phyloP scores from a whole-genome alignment of 352 stramenopile species.

The Achlya hypogyna region DNA sequence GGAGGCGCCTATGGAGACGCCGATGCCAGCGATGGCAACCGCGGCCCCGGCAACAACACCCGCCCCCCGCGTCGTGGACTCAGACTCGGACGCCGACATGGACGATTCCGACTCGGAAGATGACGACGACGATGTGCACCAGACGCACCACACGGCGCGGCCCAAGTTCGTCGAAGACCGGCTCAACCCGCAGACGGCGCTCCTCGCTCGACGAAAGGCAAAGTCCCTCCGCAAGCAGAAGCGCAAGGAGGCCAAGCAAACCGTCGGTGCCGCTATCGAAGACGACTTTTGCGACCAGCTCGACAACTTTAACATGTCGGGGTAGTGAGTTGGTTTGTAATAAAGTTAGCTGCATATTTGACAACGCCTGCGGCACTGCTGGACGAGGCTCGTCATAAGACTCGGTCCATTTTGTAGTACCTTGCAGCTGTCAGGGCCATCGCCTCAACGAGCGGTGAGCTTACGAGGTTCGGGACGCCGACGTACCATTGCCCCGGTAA shows the following conservation, averaged over 20 bases:
- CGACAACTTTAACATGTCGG: slow-evolving; percentile 24
- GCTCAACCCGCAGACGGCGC: slow-evolving; percentile 46
- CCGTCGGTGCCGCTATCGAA: slow-evolving; percentile 44
- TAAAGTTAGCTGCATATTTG: too few species aligned
- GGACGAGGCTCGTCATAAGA: too few species aligned
- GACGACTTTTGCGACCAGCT: slow-evolving; percentile 51
- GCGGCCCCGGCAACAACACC: background rate
- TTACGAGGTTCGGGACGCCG: too few species aligned
- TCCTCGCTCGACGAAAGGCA: slow-evolving; percentile 46
- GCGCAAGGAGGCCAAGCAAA: slow-evolving; percentile 44
- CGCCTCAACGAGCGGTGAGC: too few species aligned
- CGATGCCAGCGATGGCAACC: slow-evolving; percentile 19
- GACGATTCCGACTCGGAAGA: slow-evolving; percentile 28
- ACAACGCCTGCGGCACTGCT: too few species aligned
- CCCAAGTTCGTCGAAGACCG: slow-evolving; percentile 47
- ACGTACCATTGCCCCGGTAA: too few species aligned
- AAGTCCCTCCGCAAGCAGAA: slow-evolving; percentile 76
- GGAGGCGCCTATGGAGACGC: slow-evolving; percentile 29
- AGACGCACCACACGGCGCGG: slow-evolving; percentile 29
- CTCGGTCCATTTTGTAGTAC: too few species aligned
- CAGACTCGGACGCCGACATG: slow-evolving; percentile 42
- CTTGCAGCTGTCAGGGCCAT: too few species aligned
- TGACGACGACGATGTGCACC: slow-evolving; percentile 11
- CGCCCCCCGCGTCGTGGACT: slow-evolving; percentile 22
- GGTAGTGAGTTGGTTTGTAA: too few species aligned